A percentile compares a stretch with the other conserved stretches of the same genome.
These are phyloP conservation scores for Wickerhamiella sorbophila DNA, from an alignment of 805 yeast genomes.

Conservation along the genomic window DNA sequence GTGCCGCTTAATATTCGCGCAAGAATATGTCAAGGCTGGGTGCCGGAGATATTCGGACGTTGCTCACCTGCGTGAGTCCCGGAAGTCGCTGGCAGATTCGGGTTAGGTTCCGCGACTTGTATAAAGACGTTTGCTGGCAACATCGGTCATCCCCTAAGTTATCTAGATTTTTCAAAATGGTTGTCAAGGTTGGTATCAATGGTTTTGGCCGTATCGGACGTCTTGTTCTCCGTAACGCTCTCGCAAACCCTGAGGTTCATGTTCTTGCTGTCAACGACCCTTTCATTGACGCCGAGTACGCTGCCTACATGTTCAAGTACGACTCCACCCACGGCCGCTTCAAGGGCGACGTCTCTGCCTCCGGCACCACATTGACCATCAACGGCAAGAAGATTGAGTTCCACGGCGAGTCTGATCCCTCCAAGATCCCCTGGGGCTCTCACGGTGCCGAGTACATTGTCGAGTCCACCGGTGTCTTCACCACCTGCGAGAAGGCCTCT, in stretches of 20 bases:
- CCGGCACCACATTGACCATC: conserved; percentile 47
- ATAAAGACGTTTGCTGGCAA: background rate
- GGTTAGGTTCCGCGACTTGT: too few species aligned
- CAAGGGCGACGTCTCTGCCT: conserved; percentile 55
- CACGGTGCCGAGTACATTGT: conserved; percentile 72
- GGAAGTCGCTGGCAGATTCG: too few species aligned
- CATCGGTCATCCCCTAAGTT: background rate
- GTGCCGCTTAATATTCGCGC: too few species aligned
- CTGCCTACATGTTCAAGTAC: conserved; percentile 90
- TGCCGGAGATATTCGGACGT: too few species aligned
- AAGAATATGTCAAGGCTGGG: too few species aligned
- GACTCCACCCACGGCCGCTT: conserved; percentile 85
- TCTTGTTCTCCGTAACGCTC: conserved; percentile 70
- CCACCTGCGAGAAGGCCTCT: conserved; percentile 62
- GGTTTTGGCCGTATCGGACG: conserved; percentile 95
- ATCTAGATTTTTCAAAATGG: conserved; percentile 17
- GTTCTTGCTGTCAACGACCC: conserved; percentile 88
- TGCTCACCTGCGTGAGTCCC: too few species aligned
- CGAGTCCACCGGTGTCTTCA: conserved; percentile 93
- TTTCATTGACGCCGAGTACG: conserved; percentile 77
- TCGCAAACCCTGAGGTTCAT: conserved; percentile 56
- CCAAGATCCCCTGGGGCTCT: conserved; percentile 72
- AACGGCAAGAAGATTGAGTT: conserved; percentile 54
- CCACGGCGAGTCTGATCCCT: conserved; percentile 75
- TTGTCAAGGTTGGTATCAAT: conserved; percentile 70